Evolutionary conservation across 257 asterid genomes (phyloP).

Genomic region (Orobanche coerulescens): DNA sequence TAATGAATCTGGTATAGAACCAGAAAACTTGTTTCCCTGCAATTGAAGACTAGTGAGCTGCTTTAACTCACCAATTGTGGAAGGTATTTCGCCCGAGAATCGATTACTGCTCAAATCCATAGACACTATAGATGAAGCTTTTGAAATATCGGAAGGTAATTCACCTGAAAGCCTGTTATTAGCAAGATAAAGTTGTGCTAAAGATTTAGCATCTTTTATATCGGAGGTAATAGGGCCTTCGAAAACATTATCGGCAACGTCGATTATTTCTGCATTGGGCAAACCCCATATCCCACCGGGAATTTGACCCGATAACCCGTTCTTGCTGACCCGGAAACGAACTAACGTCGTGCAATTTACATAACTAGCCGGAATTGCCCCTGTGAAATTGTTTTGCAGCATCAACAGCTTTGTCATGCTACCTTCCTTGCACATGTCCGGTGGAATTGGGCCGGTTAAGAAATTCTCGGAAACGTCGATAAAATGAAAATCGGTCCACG

Average conservation of each 20-base stretch:
- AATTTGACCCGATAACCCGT: conserved; percentile 56
- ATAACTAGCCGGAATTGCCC: conserved; percentile 62
- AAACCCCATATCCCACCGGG: conserved; percentile 79
- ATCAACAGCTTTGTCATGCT: conserved; percentile 47
- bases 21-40: conserved; percentile 53
- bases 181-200: conserved; percentile 39
- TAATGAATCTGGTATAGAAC: conserved; percentile 59
- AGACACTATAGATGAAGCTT: conserved; percentile 34
- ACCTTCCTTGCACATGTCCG: conserved; percentile 78
- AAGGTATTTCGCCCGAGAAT: conserved; percentile 59
- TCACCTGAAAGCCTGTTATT: conserved; percentile 50
- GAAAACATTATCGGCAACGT: conserved; percentile 39
- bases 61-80: conserved; percentile 43
- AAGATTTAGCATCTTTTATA: conserved; percentile 48
- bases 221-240: conserved; percentile 59
- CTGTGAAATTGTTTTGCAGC: conserved; percentile 63
- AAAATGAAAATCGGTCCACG: conserved; percentile 53
- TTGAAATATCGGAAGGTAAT: conserved; percentile 46
- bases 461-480: conserved; percentile 70
- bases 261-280: conserved; percentile 44
- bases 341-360: conserved; percentile 42
- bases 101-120: conserved; percentile 54
- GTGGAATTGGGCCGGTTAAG: conserved; percentile 72
- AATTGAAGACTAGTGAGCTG: conserved; percentile 41
- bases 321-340: conserved; percentile 61